These are phyloP conservation scores for Mrakia gelida DNA, from an alignment of 768 basidiomycete species.

Conservation along the genomic window DNA sequence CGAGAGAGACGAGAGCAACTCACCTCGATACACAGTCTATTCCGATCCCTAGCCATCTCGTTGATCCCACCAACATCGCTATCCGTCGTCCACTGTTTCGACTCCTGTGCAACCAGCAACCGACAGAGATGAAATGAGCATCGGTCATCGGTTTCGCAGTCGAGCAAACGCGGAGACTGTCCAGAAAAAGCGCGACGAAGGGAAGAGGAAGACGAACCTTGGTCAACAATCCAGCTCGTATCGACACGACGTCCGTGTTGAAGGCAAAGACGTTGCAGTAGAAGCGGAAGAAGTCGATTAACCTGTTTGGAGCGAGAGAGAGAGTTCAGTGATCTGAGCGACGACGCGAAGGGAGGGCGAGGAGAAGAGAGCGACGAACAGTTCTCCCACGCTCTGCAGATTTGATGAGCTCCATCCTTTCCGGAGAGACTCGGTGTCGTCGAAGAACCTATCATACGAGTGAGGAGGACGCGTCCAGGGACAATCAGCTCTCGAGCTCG, in stretches of 20 bases:
- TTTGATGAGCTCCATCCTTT: constrained; percentile 94
- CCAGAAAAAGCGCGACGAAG: neutral
- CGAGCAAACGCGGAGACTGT: neutral
- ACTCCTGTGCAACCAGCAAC: constrained; percentile 46
- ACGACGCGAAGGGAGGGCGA: neutral
- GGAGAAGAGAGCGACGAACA: constrained; percentile 54
- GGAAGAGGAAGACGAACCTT: constrained; percentile 48
- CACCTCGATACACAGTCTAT: constrained; percentile 94
- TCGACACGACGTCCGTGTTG: constrained; percentile 84
- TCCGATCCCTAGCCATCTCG: constrained; percentile 65
- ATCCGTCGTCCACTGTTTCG: constrained; percentile 92
- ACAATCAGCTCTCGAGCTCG: neutral
- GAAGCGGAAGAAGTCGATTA: constrained; percentile 97
- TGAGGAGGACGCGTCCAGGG: neutral
- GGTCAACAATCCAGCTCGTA: constrained; percentile 78
- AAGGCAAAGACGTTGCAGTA: constrained; percentile 91
- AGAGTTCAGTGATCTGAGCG: neutral
- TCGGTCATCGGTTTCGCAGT: too few species aligned
- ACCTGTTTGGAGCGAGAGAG: neutral
- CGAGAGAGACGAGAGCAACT: constrained; percentile 31
- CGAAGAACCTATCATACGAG: constrained; percentile 63
- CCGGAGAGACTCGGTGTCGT: constrained; percentile 87
- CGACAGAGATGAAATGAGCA: neutral
- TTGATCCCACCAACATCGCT: constrained; percentile 50
- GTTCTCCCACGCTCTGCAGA: constrained; percentile 82